Evolutionary conservation across 164 flowering plant genomes (phyloP).

Genomic region (Piper longum): DNA sequence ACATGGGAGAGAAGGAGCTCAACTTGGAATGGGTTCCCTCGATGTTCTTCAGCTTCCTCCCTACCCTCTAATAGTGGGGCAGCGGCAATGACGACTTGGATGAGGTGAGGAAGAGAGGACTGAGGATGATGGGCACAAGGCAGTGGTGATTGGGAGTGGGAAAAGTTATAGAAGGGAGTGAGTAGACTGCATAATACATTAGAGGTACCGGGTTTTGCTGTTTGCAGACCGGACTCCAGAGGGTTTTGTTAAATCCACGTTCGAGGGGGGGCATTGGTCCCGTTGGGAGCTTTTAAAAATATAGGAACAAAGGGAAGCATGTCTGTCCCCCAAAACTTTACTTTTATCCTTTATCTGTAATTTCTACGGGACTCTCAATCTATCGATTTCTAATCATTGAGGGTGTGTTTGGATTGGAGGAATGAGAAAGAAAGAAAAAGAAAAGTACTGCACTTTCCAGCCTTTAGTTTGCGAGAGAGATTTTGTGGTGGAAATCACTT

Average conservation of each 20-base stretch:
- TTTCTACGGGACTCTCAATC: too few relatives aligned
- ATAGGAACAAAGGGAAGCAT: not conserved
- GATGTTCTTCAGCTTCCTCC: not conserved
- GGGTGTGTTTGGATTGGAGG: too few relatives aligned
- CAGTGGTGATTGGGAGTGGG: too few relatives aligned
- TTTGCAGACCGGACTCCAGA: constrained; percentile 1
- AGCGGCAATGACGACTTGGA: too few relatives aligned
- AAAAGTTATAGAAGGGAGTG: not conserved
- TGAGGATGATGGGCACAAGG: too few relatives aligned
- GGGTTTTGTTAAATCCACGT: not conserved
- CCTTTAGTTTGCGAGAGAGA: too few relatives aligned
- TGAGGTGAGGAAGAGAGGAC: too few relatives aligned
- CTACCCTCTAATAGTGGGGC: not conserved
- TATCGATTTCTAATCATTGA: too few relatives aligned
- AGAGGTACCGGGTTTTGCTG: not conserved
- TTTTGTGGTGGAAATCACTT: too few relatives aligned
- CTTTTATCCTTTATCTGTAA: too few relatives aligned
- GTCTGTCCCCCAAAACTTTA: not conserved
- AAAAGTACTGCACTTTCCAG: too few relatives aligned
- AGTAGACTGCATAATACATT: not conserved
- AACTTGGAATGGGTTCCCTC: not conserved
- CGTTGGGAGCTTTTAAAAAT: not conserved
- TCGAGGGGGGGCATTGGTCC: not conserved
- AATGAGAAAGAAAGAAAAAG: too few relatives aligned
- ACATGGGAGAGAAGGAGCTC: not conserved